Evolutionary conservation across 176 grass and related monocot species (phyloP).

Genomic region (Themeda triandra): DNA sequence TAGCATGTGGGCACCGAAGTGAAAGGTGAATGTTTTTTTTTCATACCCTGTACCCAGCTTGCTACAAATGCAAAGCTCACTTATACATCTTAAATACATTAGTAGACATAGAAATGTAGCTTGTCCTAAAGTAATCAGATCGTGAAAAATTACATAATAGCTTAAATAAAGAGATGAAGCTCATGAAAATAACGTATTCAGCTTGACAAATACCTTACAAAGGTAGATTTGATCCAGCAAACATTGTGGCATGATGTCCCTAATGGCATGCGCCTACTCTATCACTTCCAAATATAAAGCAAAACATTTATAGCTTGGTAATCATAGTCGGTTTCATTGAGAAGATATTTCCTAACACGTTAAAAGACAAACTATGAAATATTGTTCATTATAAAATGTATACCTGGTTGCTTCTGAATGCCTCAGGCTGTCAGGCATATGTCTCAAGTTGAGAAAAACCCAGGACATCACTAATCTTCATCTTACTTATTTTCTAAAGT

Average conservation of each 20-base stretch:
- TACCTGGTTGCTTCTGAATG: not conserved
- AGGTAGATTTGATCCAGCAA: not conserved
- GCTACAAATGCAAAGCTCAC: conserved; percentile 6
- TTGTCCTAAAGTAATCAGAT: not conserved
- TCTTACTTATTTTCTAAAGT: not conserved
- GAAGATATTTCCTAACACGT: not conserved
- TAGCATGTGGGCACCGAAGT: conserved; percentile 65
- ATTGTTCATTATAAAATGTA: not conserved
- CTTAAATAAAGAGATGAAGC: not conserved
- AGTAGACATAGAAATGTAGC: not conserved
- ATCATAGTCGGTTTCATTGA: not conserved
- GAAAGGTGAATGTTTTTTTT: conserved; percentile 68
- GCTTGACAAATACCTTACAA: not conserved
- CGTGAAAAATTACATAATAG: not conserved
- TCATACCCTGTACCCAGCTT: conserved; percentile 14
- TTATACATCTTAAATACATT: not conserved
- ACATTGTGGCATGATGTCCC: not conserved
- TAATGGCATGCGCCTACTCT: not conserved
- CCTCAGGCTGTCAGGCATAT: not conserved
- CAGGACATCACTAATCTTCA: not conserved
- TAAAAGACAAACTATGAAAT: not conserved
- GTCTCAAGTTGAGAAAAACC: not conserved
- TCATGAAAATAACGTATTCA: not conserved
- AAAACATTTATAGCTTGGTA: not conserved
- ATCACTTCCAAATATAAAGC: not conserved